phyloP scores from a whole-genome alignment of 768 basidiomycete genomes.

The Polyporus arcularius region DNA sequence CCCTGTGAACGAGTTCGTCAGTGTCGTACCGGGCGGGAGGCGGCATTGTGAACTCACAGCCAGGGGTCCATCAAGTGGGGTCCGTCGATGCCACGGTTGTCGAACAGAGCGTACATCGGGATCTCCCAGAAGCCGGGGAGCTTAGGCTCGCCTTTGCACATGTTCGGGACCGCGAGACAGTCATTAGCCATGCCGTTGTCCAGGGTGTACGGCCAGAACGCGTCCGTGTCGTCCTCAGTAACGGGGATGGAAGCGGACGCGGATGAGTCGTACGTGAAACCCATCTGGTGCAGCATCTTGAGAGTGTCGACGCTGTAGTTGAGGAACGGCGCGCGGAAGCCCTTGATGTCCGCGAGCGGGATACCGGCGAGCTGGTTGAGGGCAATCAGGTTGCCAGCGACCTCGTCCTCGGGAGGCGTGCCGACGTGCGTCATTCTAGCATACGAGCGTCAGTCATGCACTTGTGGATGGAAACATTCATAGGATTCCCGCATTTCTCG shows the following conservation, averaged over 20 bases:
- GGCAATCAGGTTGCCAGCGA: constrained; percentile 78
- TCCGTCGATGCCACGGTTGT: constrained; percentile 52
- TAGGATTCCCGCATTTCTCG: too few species aligned
- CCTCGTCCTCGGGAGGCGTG: constrained; percentile 59
- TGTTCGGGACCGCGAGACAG: constrained; percentile 54
- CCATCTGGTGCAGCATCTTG: constrained; percentile 49
- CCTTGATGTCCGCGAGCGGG: constrained; percentile 59
- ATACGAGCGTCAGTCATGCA: background rate
- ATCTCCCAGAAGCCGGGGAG: constrained; percentile 84
- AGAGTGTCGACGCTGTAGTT: constrained; percentile 67
- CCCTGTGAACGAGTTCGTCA: constrained; percentile 34
- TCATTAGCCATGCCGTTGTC: constrained; percentile 81
- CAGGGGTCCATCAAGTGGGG: constrained; percentile 83
- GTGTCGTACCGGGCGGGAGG: too few species aligned
- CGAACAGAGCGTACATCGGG: constrained; percentile 82
- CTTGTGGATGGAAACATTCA: background rate
- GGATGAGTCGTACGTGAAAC: constrained; percentile 75
- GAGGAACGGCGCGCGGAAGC: constrained; percentile 80
- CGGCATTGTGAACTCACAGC: constrained; percentile 49
- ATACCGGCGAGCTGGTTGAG: constrained; percentile 80
- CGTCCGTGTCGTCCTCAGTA: constrained; percentile 65
- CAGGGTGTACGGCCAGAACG: constrained; percentile 83
- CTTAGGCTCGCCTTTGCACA: constrained; percentile 70
- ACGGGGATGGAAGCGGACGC: constrained; percentile 64
- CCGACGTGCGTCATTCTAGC: constrained; percentile 78